Evolutionary conservation across 1,284 basidiomycete species (phyloP).

Genomic region (Salmacisia buchloeana): DNA sequence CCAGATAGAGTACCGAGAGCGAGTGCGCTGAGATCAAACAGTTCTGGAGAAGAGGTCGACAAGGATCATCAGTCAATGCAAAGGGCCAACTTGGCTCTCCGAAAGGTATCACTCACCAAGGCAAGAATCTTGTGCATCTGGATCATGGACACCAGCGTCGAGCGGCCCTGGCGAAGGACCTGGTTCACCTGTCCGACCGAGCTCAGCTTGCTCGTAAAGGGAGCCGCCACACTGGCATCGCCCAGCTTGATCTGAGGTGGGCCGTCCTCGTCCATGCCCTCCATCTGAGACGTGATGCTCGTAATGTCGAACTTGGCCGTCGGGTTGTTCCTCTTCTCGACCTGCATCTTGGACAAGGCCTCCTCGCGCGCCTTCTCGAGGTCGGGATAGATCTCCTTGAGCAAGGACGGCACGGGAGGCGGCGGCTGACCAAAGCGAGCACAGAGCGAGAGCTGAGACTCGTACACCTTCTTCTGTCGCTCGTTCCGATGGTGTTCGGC

Average conservation of each 20-base stretch:
- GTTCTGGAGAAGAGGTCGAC: constrained; percentile 17
- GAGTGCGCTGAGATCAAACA: constrained; percentile 48
- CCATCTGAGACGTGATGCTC: constrained; percentile 41
- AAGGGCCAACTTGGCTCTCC: background rate
- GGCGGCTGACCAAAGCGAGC: constrained; percentile 40
- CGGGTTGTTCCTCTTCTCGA: constrained; percentile 28
- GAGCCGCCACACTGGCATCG: constrained; percentile 47
- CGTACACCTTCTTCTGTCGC: constrained; percentile 49
- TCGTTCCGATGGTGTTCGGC: constrained; percentile 46
- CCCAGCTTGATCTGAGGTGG: constrained; percentile 50
- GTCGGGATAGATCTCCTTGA: constrained; percentile 43
- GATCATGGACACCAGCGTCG: constrained; percentile 46
- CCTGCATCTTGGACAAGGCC: constrained; percentile 34
- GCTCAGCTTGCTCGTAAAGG: constrained; percentile 46
- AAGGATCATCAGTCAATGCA: background rate
- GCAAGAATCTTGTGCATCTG: constrained; percentile 51
- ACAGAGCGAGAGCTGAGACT: constrained; percentile 41
- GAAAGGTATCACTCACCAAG: constrained; percentile 12
- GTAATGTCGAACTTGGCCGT: constrained; percentile 45
- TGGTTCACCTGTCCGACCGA: constrained; percentile 36
- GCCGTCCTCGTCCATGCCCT: constrained; percentile 44
- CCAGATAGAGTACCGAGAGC: constrained; percentile 42
- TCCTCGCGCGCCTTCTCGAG: constrained; percentile 46
- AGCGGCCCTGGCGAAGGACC: constrained; percentile 48
- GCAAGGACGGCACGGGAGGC: constrained; percentile 40